Evolutionary conservation across 345 rosid species (phyloP).

Genomic region (Physaria fendleri): DNA sequence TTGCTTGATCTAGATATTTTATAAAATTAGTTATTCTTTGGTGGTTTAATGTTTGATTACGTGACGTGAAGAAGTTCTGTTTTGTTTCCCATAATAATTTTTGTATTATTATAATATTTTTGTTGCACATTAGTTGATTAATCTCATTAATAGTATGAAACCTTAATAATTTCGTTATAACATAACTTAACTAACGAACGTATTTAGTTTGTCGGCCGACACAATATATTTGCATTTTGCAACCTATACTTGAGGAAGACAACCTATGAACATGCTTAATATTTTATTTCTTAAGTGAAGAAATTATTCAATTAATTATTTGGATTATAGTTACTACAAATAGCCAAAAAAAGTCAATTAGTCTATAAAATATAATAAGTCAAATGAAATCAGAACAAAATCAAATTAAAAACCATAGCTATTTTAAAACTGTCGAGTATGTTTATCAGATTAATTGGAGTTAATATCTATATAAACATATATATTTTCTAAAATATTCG

Average conservation of each 20-base stretch:
- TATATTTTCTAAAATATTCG: too few relatives aligned
- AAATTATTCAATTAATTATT: neutral
- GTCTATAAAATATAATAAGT: neutral
- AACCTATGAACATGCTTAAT: neutral
- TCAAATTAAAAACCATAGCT: neutral
- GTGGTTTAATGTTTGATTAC: neutral
- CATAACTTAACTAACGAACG: neutral
- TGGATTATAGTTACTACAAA: neutral
- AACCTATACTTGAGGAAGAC: slow-evolving; percentile 5
- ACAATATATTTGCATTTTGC: neutral
- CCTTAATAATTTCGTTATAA: neutral
- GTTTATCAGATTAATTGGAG: too few relatives aligned
- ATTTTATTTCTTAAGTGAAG: neutral
- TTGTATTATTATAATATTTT: neutral
- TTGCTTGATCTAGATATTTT: neutral
- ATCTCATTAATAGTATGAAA: neutral
- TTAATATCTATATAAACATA: neutral
- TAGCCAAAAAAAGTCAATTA: neutral
- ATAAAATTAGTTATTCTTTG: neutral
- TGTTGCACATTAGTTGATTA: neutral
- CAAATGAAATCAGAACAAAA: neutral
- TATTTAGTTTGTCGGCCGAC: slow-evolving; percentile 27
- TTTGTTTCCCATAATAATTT: neutral
- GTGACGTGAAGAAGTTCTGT: slow-evolving; percentile 9
- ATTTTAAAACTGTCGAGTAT: too few relatives aligned